A percentile compares a stretch with the other conserved stretches of the same genome.
phyloP scores from a whole-genome alignment of 306 rosid species.

The Fragaria iinumae region DNA sequence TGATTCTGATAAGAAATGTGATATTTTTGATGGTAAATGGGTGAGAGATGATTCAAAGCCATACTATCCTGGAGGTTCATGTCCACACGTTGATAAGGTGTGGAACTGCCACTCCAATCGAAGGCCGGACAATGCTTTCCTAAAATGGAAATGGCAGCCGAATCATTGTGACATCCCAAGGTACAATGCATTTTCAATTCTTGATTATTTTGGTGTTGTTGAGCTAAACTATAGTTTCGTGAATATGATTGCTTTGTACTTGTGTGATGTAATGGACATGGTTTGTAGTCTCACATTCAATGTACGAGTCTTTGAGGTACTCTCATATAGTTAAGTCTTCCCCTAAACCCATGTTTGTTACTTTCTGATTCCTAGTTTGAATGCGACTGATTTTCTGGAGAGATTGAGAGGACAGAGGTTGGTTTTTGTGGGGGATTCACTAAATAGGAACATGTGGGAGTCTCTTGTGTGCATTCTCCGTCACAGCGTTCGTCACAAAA shows the following conservation, averaged over 20 bases:
- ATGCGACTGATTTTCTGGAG: slow-evolving; percentile 89
- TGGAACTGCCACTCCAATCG: slow-evolving; percentile 78
- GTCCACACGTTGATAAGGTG: slow-evolving; percentile 72
- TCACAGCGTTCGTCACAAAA: slow-evolving; percentile 54
- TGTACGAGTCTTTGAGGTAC: background rate
- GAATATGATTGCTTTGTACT: background rate
- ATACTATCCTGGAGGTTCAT: slow-evolving; percentile 78
- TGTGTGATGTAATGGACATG: background rate
- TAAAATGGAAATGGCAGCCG: slow-evolving; percentile 95
- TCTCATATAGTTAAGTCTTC: background rate
- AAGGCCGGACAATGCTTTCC: slow-evolving; percentile 70
- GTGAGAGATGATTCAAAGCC: slow-evolving; percentile 81
- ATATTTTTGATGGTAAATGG: slow-evolving; percentile 75
- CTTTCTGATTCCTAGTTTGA: slow-evolving; percentile 49
- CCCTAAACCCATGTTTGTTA: slow-evolving; percentile 19
- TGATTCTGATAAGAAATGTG: slow-evolving; percentile 47
- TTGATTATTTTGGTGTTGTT: background rate
- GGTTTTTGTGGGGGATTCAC: slow-evolving; percentile 92
- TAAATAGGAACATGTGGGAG: slow-evolving; percentile 98
- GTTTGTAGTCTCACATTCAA: background rate
- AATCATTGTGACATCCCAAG: slow-evolving; percentile 78
- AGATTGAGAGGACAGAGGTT: slow-evolving; percentile 67
- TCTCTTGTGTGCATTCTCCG: slow-evolving; percentile 83
- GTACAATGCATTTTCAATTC: slow-evolving; percentile 36
- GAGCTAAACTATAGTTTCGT: background rate